Percentiles rank a stretch among this genome's conserved stretches.
These are phyloP conservation scores for Plasmodium coatneyi DNA, from an alignment of 169 alveolate genomes.

Conservation along the genomic window DNA sequence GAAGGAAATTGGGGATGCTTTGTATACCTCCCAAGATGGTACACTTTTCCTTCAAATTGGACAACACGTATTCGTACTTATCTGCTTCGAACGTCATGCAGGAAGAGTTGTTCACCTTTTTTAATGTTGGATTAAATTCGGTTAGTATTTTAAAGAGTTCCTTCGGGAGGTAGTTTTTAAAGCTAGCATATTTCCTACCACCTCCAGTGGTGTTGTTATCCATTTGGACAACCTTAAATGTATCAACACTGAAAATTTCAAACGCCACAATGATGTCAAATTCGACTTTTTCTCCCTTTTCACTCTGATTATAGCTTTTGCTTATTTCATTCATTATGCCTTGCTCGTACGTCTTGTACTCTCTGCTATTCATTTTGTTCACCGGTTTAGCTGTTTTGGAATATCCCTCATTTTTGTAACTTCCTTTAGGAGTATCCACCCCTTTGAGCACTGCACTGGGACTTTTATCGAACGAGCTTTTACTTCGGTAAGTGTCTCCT, in stretches of 20 bases:
- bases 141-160: constrained; percentile 61
- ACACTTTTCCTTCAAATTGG: constrained; percentile 68
- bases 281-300: constrained; percentile 34
- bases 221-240: constrained; percentile 58
- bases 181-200: constrained; percentile 20
- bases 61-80: constrained; percentile 77
- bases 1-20: constrained; percentile 81
- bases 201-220: constrained; percentile 42
- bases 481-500: neutral
- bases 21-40: constrained; percentile 76
- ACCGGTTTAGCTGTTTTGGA: neutral
- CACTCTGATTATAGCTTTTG: constrained; percentile 11
- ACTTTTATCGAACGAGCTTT: neutral
- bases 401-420: neutral
- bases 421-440: neutral
- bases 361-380: constrained; percentile 55
- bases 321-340: constrained; percentile 31
- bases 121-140: constrained; percentile 38
- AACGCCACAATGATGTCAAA: constrained; percentile 62
- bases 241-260: constrained; percentile 49
- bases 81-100: constrained; percentile 77
- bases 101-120: constrained; percentile 51
- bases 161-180: constrained; percentile 61
- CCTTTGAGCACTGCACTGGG: neutral
- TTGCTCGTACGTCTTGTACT: constrained; percentile 16